Conservation (phyloP, 805 yeast genomes). For the Metschnikowia anglica region DNA sequence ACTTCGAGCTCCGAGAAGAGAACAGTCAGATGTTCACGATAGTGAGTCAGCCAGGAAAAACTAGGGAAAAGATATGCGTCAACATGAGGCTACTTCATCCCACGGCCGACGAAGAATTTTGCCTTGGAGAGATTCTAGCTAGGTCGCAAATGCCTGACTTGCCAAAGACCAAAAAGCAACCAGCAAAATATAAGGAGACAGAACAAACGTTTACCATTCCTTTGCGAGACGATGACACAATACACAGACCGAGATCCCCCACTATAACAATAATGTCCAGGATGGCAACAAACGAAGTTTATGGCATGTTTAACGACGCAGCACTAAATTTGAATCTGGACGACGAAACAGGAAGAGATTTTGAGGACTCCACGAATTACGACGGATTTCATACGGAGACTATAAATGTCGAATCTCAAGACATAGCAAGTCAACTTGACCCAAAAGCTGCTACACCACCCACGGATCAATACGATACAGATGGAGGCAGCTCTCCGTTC, state of each 20-base stretch:
- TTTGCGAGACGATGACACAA: conserved; percentile 36
- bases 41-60: conserved; percentile 55
- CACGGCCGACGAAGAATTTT: conserved; percentile 47
- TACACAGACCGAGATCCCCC: conserved; percentile 54
- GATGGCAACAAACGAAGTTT: conserved; percentile 71
- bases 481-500: conserved; percentile 46
- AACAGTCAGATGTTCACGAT: conserved; percentile 46
- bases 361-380: conserved; percentile 32
- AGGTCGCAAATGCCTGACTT: not conserved
- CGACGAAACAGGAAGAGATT: conserved; percentile 27
- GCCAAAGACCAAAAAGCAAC: not conserved
- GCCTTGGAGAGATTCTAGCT: conserved; percentile 62
- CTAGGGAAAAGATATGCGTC: conserved; percentile 56
- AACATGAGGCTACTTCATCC: conserved; percentile 61
- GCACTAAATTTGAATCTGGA: conserved; percentile 31
- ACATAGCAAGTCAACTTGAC: not conserved
- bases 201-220: conserved; percentile 44
- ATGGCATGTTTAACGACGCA: conserved; percentile 70
- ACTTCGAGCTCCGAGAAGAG: conserved; percentile 12
- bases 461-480: conserved; percentile 27
- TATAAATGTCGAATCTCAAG: conserved; percentile 19
- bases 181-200: conserved; percentile 9
- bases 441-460: conserved; percentile 26
- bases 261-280: conserved; percentile 77
- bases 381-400: conserved; percentile 55